Evolutionary conservation across 2,329 filamentous ascomycete species (phyloP), one percentile per base, ranked within the genome.

Genomic region (Fonsecaea erecta): DNA sequence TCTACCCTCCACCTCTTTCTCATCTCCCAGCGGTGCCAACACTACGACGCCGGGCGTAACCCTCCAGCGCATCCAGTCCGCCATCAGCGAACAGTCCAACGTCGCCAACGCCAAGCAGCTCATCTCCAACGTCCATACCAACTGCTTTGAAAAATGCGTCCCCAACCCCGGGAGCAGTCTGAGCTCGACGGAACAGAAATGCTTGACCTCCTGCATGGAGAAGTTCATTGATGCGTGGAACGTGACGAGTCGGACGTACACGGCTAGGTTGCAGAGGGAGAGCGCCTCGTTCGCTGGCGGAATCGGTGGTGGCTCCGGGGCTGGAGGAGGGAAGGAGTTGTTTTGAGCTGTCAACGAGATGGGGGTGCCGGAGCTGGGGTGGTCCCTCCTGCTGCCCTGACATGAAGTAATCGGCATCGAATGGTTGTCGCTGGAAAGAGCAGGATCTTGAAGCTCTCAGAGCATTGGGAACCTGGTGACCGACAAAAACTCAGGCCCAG

Each of bases 181-280:
- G 62, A 88, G 88, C 56, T 85, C 83, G 77, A 78, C 84, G 78
- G 91, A 94, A 77, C 82, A 87, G 74, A 82, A 85, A 24, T 94
- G 91, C 81, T 84, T 91, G 74, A 90, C 85, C 21, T 83, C 85
- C 66, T 94, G 91, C 82, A 91, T 93, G 86, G 90, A 93, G 73
- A 93, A 93, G 79, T 94, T 93, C 83, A 91, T 93, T 83, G 80
- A 84, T 34, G 85, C 90, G 11, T 94, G 91, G 91, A 93, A 93
- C 79, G 81, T 85, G 68, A 88, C 91, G 74, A 90, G 88, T 80
- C 78, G 83, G 54, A 83, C 88, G 46, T 92, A 92, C 76, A 85
- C 92, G 73, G 78, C 78, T 68, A 83, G 86, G 71, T 77, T 87
- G 78, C 86, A 89, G 77, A 82, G 83, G 70, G 88, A 89, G 80